Conservation (phyloP, 768 basidiomycete species). For the Solioccasus polychromus region DNA sequence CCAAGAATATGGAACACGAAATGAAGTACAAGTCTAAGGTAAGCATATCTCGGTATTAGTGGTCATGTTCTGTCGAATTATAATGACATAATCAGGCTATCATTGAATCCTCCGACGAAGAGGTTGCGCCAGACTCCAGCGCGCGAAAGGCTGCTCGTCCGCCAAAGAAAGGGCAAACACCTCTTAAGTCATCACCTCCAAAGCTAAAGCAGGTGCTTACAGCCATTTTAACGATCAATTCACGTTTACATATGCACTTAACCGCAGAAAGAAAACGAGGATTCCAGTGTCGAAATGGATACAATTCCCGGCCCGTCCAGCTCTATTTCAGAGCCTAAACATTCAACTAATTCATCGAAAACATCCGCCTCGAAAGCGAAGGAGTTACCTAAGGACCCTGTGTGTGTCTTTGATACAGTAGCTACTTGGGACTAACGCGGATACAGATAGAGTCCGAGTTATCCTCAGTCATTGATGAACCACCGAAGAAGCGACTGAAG, state of each 20-base stretch:
- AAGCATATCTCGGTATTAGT: background rate
- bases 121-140: conserved; percentile 11
- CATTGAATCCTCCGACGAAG: conserved; percentile 30
- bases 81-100: conserved; percentile 14
- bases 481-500: conserved; percentile 46
- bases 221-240: background rate
- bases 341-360: conserved; percentile 2
- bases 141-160: conserved; percentile 1
- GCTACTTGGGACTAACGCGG: conserved; percentile 1
- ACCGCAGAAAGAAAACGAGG: conserved; percentile 2
- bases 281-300: conserved; percentile 13
- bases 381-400: conserved; percentile 13
- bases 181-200: conserved; percentile 2
- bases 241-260: background rate
- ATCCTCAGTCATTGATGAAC: conserved; percentile 58
- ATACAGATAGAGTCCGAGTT: conserved; percentile 44
- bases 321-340: conserved; percentile 5
- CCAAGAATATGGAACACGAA: conserved; percentile 21
- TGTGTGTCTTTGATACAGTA: conserved; percentile 12
- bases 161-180: conserved; percentile 6
- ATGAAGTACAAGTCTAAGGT: conserved; percentile 28
- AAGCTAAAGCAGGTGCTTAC: conserved; percentile 13
- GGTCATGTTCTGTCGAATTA: background rate
- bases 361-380: conserved; percentile 5
- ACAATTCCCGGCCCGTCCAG: conserved; percentile 10